phyloP scores from a whole-genome alignment of 2,329 filamentous ascomycete genomes.

The Xylaria multiplex region DNA sequence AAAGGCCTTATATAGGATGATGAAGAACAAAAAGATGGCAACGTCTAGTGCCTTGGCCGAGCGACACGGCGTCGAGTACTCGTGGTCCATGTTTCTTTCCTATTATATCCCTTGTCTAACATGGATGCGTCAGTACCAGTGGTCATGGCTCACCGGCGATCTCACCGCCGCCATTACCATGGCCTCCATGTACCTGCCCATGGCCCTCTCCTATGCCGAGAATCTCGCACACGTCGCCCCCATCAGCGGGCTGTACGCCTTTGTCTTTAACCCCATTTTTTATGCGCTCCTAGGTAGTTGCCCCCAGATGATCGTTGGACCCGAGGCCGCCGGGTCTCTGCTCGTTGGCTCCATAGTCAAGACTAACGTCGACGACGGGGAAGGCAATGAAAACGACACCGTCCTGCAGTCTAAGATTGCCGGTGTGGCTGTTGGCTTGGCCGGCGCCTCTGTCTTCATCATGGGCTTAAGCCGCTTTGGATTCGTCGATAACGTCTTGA shows the following conservation, averaged over 20 bases:
- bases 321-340: slow-evolving; percentile 91
- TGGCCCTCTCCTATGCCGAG: slow-evolving; percentile 91
- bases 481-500: slow-evolving; percentile 94
- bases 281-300: slow-evolving; percentile 93
- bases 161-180: slow-evolving; percentile 90
- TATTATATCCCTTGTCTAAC: slow-evolving; percentile 94
- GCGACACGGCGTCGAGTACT: slow-evolving; percentile 78
- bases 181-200: slow-evolving; percentile 97
- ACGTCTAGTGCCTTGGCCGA: slow-evolving; percentile 78
- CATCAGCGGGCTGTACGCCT: slow-evolving; percentile 93
- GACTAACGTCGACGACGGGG: slow-evolving; percentile 75
- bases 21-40: slow-evolving; percentile 74
- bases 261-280: slow-evolving; percentile 89
- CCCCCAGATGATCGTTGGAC: slow-evolving; percentile 92
- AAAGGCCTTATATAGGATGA: slow-evolving; percentile 60
- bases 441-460: slow-evolving; percentile 87
- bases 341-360: slow-evolving; percentile 89
- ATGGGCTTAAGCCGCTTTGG: slow-evolving; percentile 87
- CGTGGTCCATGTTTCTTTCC: slow-evolving; percentile 82
- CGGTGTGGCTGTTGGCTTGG: slow-evolving; percentile 87
- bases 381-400: slow-evolving; percentile 71
- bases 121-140: slow-evolving; percentile 89
- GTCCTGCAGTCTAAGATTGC: slow-evolving; percentile 81
- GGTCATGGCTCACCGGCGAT: slow-evolving; percentile 85
- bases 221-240: slow-evolving; percentile 94